Evolutionary conservation across 352 stramenopile genomes (phyloP).

Genomic region (Phytophthora melonis): DNA sequence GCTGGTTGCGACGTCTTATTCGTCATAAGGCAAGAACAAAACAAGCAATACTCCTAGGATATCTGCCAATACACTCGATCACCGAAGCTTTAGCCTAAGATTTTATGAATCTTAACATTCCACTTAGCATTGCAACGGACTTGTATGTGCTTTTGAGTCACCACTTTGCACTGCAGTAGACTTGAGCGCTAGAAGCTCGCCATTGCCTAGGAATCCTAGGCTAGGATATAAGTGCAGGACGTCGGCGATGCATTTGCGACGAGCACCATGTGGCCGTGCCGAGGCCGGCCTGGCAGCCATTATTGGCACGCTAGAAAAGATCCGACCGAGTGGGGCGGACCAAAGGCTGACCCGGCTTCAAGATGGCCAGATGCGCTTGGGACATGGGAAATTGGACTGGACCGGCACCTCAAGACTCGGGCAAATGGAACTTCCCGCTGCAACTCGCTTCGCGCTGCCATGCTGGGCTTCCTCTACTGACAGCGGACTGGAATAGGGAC

Average conservation of each 20-base stretch:
- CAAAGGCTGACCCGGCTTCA: conserved; percentile 16
- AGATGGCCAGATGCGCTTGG: conserved; percentile 31
- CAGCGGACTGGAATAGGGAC: too few relatives aligned
- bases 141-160: background rate
- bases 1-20: conserved; percentile 26
- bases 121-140: background rate
- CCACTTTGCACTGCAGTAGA: background rate
- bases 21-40: background rate
- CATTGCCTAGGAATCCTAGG: too few relatives aligned
- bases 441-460: background rate
- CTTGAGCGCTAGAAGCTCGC: background rate
- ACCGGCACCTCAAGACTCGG: conserved; percentile 7
- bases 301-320: conserved; percentile 21
- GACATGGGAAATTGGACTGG: conserved; percentile 35
- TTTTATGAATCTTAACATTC: background rate
- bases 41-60: background rate
- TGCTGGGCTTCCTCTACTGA: background rate
- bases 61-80: background rate
- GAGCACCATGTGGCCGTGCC: conserved; percentile 18
- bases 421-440: background rate
- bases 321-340: conserved; percentile 9
- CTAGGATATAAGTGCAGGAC: background rate
- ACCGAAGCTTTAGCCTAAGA: conserved; percentile 12
- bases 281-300: conserved; percentile 29
- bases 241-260: conserved; percentile 22